Evolutionary conservation across 257 asterid species (phyloP), one percentile per base, ranked within the genome.

Genomic region (Hygrophila difformis): DNA sequence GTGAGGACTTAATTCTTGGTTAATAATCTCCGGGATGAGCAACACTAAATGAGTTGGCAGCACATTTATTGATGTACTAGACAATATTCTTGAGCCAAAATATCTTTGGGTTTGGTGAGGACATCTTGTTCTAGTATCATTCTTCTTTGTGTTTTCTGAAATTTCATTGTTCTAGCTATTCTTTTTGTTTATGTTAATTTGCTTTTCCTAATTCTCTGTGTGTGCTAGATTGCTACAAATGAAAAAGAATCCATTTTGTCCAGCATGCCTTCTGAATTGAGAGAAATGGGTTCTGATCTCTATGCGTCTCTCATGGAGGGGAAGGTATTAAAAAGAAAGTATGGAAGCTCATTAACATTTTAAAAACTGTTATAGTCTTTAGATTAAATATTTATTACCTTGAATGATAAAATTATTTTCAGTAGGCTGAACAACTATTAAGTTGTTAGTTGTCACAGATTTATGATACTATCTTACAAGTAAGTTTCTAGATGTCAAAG

Each of bases 251-350:
- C 88, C 57, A 85, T 89, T 47, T 68, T 89, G 74, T 66, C 86
- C 41, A 73, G 84, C 78, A 64, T 85, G 29, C 96, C 96, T 33
- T 67, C 69, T 57, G 92, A 82, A 45, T 34, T 61, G 46, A 71
- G 85, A 64, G 96, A 85, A 38, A 65, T 62, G 50, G 98, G 94
- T 61, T 79, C 84, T n/a, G 66, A 63, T 47, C 70, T 89, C 46
- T 72, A 85, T 78, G 71, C 86, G 60, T 69, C 92, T 58, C 83
- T 89, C n/a, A 67, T 73, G 41, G 93, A 89, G 6, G 94, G 93
- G 36, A 69, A 89, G 96, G 98, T 89, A 82, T 50, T 59, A 33
- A 22, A 42, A 42, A 49, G 53, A 59, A 69, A 39, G 33, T 41
- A 4, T 53, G 61, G 55, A 50, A 37, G 42, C 68, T 50, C 35